These are phyloP conservation scores for Leccinum subgranulosum DNA, from an alignment of 768 basidiomycete genomes.

Conservation along the genomic window DNA sequence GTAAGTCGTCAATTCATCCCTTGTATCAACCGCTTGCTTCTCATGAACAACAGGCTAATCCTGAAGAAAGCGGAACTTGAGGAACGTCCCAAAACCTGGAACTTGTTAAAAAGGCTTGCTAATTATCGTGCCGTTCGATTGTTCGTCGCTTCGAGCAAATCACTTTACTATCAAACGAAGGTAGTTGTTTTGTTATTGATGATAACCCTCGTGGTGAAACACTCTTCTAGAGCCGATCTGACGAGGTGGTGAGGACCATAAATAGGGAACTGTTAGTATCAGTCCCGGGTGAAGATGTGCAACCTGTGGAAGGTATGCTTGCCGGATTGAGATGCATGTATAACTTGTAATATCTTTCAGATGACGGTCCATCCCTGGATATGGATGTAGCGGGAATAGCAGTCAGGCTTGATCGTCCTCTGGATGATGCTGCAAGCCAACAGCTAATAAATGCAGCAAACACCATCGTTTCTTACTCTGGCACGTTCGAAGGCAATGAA, in stretches of 20 bases:
- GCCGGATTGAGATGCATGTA: background rate
- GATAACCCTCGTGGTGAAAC: background rate
- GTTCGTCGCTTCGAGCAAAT: background rate
- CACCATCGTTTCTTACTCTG: background rate
- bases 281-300: background rate
- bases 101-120: background rate
- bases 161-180: background rate
- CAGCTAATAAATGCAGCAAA: conserved; percentile 1
- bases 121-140: conserved; percentile 5
- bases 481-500: background rate
- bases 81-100: background rate
- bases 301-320: conserved; percentile 1
- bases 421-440: conserved; percentile 3
- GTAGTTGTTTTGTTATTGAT: background rate
- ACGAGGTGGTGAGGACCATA: background rate
- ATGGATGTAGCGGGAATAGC: background rate
- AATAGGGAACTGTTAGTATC: conserved; percentile 1
- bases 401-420: conserved; percentile 3
- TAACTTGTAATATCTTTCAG: background rate
- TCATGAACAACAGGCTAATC: background rate
- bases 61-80: background rate
- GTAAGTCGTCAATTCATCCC: background rate
- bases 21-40: background rate
- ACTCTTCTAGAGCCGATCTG: conserved; percentile 5
- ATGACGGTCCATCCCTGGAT: background rate